phyloP scores from a whole-genome alignment of 768 basidiomycete genomes.

The Tricholomella constricta region DNA sequence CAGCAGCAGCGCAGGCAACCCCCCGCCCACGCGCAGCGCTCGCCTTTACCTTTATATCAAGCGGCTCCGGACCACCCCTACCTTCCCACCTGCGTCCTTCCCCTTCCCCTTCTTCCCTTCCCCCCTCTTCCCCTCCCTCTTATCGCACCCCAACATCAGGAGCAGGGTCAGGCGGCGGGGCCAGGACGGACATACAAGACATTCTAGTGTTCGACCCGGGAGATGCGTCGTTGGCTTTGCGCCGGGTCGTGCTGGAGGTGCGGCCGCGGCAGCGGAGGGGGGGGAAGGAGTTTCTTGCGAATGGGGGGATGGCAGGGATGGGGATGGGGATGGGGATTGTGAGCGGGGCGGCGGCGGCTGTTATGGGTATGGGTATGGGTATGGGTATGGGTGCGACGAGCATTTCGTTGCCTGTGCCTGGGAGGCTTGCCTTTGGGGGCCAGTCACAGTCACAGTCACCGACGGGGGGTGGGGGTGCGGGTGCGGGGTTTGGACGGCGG shows the following conservation, averaged over 20 bases:
- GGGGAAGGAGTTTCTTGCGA: too few relatives aligned
- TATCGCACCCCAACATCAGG: too few relatives aligned
- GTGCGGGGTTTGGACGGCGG: neutral
- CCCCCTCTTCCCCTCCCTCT: too few relatives aligned
- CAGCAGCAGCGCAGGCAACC: conserved; percentile 29
- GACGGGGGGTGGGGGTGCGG: conserved; percentile 14
- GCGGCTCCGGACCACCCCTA: conserved; percentile 29
- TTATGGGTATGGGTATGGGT: conserved; percentile 29
- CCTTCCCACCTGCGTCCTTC: conserved; percentile 42
- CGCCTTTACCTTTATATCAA: conserved; percentile 61
- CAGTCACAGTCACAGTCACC: conserved; percentile 39
- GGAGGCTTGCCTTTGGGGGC: too few relatives aligned
- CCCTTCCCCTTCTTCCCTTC: too few relatives aligned
- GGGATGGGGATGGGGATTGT: conserved; percentile 40
- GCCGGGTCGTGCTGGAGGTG: conserved; percentile 69
- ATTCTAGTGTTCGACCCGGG: too few relatives aligned
- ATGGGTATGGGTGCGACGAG: conserved; percentile 46
- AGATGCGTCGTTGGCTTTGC: too few relatives aligned
- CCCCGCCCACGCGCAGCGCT: conserved; percentile 44
- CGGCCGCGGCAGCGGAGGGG: conserved; percentile 60
- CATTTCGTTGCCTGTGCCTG: conserved; percentile 60
- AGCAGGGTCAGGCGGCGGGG: too few relatives aligned
- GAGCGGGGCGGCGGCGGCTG: conserved; percentile 25
- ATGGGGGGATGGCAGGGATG: conserved; percentile 58
- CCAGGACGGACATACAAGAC: too few relatives aligned